Evolutionary conservation across 257 asterid species (phyloP), one percentile per base, ranked within the genome.

Genomic region (Jaltomata sinuosa): DNA sequence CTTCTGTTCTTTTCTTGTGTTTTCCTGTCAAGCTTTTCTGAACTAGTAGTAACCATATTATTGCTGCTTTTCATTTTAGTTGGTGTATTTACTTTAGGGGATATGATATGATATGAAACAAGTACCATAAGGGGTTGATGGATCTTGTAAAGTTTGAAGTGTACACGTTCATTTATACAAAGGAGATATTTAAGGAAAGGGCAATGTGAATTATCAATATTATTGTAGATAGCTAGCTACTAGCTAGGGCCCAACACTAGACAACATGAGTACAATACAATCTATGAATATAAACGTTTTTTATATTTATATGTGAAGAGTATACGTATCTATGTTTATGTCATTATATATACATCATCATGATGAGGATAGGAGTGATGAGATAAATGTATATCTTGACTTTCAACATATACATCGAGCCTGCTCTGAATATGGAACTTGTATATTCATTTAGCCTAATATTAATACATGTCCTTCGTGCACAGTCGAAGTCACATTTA

Each of bases 1-100:
- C 89, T 87, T 53, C 89, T 61, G 38, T 84, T 87, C 59, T 83
- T 87, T 47, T 87, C 89, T 3, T 84, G 49, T 14, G 84, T 87
- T 52, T 84, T 84, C 49, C 89, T 34, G 34, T 87, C 89, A 14
- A 5, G 68, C 52, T 82, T 87, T 52, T 38, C 80, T 62, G 82
- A 4, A 54, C 22, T 25, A 32, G 19, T 22, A 8, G 0, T 40
- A 11, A 15, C 49, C 31, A 7, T 3, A 9, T 16, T 71, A 3
- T 14, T 72, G n/a, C 11, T 72, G 22, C 12, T 47, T 76, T 47
- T 42, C 81, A 76, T 76, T 74, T 65, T 11, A 27, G 11, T 64
- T 49, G 54, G 1, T 64, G 71, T 64, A 62, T 62, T 12, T 16
- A 49, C 18, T 49, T 14, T 49, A 49, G 18, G 53, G 18, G 19